Conservation (phyloP, 208 protist genomes). For the Trypanosoma grayi region DNA sequence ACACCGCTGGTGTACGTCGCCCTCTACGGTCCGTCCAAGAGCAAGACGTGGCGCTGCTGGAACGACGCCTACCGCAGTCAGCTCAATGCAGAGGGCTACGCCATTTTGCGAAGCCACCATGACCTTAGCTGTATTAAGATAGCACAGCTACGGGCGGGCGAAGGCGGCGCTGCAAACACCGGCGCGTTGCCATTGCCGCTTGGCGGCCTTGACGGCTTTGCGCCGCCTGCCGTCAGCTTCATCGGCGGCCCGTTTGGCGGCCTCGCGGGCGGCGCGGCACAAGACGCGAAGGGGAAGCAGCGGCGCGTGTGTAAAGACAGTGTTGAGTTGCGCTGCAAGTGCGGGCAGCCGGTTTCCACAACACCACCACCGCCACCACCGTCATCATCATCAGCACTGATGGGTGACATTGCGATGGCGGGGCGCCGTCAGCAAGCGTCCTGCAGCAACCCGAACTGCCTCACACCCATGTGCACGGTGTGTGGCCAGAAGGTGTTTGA, state of each 20-base stretch:
- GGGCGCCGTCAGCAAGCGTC: slow-evolving; percentile 30
- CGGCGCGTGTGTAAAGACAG: background rate
- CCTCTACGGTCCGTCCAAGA: slow-evolving; percentile 37
- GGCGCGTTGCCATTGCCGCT: slow-evolving; percentile 6
- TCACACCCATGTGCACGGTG: slow-evolving; percentile 75
- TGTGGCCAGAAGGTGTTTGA: slow-evolving; percentile 71
- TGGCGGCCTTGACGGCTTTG: slow-evolving; percentile 6
- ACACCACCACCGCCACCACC: slow-evolving; percentile 8
- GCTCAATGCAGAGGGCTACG: slow-evolving; percentile 52
- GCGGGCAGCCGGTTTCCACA: slow-evolving; percentile 60
- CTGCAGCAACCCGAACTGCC: slow-evolving; percentile 62
- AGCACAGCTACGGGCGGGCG: slow-evolving; percentile 24
- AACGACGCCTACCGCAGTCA: slow-evolving; percentile 58
- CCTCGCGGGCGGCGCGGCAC: slow-evolving; percentile 1
- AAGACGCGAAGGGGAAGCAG: slow-evolving; percentile 1
- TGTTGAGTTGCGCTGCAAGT: slow-evolving; percentile 75
- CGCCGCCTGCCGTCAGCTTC: background rate
- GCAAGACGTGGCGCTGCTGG: slow-evolving; percentile 39
- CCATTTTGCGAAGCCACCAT: slow-evolving; percentile 56
- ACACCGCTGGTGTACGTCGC: slow-evolving; percentile 55
- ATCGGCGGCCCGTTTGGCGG: slow-evolving; percentile 13
- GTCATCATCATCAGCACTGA: too few species aligned
- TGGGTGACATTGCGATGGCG: background rate
- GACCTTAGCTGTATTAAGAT: slow-evolving; percentile 57
- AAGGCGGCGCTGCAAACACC: background rate